These are phyloP conservation scores for Xylaria nigripes DNA, from an alignment of 495 filamentous ascomycete genomes.

Conservation along the genomic window DNA sequence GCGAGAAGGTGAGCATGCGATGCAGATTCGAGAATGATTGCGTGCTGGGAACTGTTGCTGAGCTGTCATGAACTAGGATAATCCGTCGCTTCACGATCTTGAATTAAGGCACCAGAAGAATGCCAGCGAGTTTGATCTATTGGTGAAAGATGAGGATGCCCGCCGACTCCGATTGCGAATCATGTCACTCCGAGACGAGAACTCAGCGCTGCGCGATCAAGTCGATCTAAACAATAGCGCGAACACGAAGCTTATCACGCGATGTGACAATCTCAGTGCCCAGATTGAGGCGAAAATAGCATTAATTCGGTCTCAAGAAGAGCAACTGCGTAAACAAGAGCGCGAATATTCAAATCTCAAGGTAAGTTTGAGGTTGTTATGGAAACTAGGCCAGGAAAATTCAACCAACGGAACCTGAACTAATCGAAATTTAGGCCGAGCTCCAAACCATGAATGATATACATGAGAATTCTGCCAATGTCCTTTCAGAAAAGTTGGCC, in stretches of 20 bases:
- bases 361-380: slow-evolving; percentile 35
- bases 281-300: slow-evolving; percentile 51
- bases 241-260: slow-evolving; percentile 50
- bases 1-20: slow-evolving; percentile 29
- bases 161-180: slow-evolving; percentile 58
- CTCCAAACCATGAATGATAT: slow-evolving; percentile 53
- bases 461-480: slow-evolving; percentile 56
- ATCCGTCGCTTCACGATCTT: slow-evolving; percentile 35
- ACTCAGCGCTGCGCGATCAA: slow-evolving; percentile 33
- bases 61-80: slow-evolving; percentile 18
- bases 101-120: slow-evolving; percentile 61
- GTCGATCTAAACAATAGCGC: slow-evolving; percentile 43
- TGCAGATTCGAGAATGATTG: neutral
- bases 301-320: slow-evolving; percentile 48
- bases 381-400: no score
- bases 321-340: slow-evolving; percentile 46
- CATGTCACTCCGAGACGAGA: slow-evolving; percentile 63
- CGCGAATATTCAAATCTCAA: slow-evolving; percentile 60
- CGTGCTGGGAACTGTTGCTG: neutral
- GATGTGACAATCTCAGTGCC: slow-evolving; percentile 46
- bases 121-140: slow-evolving; percentile 46
- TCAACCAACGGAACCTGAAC: neutral
- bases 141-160: slow-evolving; percentile 60
- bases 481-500: slow-evolving; percentile 68
- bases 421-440: slow-evolving; percentile 50